Evolutionary conservation across 1,284 basidiomycete species (phyloP).

Genomic region (Schizophyllum amplum): DNA sequence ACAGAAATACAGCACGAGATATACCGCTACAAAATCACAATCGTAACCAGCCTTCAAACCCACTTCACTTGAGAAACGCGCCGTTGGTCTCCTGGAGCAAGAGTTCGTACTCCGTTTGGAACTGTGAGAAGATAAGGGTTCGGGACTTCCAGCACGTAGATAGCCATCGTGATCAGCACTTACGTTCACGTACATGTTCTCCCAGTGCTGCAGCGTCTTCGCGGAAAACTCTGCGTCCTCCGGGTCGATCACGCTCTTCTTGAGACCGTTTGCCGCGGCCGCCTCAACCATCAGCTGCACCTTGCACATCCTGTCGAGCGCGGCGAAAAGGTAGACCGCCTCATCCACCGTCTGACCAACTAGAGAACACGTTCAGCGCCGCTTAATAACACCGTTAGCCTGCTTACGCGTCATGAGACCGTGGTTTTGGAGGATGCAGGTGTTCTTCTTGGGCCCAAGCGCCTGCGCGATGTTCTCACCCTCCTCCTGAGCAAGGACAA

Average conservation of each 20-base stretch:
- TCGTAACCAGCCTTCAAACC: too few species aligned
- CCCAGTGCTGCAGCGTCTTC: not conserved
- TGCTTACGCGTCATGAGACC: slow-evolving; percentile 43
- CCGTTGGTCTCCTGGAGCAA: slow-evolving; percentile 21
- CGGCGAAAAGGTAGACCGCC: slow-evolving; percentile 25
- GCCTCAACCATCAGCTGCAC: slow-evolving; percentile 44
- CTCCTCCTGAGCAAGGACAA: slow-evolving; percentile 49
- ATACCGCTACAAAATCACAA: not conserved
- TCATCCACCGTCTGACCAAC: slow-evolving; percentile 19
- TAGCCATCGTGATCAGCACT: slow-evolving; percentile 3
- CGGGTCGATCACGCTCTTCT: not conserved
- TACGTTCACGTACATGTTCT: slow-evolving; percentile 16
- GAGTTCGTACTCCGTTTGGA: slow-evolving; percentile 21
- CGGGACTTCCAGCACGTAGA: not conserved
- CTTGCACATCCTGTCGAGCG: slow-evolving; percentile 32
- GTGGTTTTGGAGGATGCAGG: slow-evolving; percentile 41
- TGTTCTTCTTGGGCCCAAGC: slow-evolving; percentile 31
- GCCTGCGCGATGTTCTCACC: slow-evolving; percentile 43
- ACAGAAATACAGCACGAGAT: not conserved
- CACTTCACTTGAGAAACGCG: slow-evolving; percentile 18
- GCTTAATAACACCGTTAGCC: slow-evolving; percentile 9
- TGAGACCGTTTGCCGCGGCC: slow-evolving; percentile 22
- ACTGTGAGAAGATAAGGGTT: slow-evolving; percentile 9
- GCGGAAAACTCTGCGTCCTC: not conserved
- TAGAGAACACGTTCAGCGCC: slow-evolving; percentile 1